phyloP scores from a whole-genome alignment of 1,284 basidiomycete genomes.

The Filobasidium uniguttulatum region DNA sequence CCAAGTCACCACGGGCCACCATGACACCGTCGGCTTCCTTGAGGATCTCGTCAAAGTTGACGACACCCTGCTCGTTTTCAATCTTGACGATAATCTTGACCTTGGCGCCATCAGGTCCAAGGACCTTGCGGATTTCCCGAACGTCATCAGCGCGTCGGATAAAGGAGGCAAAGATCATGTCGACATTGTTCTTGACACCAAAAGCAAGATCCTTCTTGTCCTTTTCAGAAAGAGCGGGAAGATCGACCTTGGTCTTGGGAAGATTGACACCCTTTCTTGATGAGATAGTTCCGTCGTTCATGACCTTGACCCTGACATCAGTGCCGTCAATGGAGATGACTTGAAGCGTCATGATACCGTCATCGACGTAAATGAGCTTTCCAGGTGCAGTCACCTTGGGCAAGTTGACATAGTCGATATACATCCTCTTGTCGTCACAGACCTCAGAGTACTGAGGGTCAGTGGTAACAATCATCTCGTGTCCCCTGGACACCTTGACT shows the following conservation, averaged over 20 bases:
- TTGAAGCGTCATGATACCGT: slow-evolving; percentile 89
- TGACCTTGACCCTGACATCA: slow-evolving; percentile 68
- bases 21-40: slow-evolving; percentile 90
- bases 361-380: slow-evolving; percentile 94
- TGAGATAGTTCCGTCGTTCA: slow-evolving; percentile 87
- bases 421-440: slow-evolving; percentile 72
- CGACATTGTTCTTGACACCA: slow-evolving; percentile 92
- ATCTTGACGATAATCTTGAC: slow-evolving; percentile 99
- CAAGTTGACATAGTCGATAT: slow-evolving; percentile 90
- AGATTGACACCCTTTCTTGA: slow-evolving; percentile 99
- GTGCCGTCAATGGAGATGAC: slow-evolving; percentile 72
- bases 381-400: slow-evolving; percentile 89
- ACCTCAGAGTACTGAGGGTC: slow-evolving; percentile 66
- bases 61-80: slow-evolving; percentile 93
- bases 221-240: slow-evolving; percentile 94
- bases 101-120: slow-evolving; percentile 77
- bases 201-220: slow-evolving; percentile 91
- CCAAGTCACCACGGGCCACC: slow-evolving; percentile 95
- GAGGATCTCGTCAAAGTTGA: slow-evolving; percentile 94
- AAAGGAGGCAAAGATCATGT: slow-evolving; percentile 98
- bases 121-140: slow-evolving; percentile 72
- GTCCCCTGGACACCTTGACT: slow-evolving; percentile 74
- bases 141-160: slow-evolving; percentile 89
- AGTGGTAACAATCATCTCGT: slow-evolving; percentile 85
- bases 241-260: slow-evolving; percentile 93